Base-by-base conservation (phyloP, 352 stramenopile genomes). In the Hyaloperonospora arabidopsidis region DNA sequence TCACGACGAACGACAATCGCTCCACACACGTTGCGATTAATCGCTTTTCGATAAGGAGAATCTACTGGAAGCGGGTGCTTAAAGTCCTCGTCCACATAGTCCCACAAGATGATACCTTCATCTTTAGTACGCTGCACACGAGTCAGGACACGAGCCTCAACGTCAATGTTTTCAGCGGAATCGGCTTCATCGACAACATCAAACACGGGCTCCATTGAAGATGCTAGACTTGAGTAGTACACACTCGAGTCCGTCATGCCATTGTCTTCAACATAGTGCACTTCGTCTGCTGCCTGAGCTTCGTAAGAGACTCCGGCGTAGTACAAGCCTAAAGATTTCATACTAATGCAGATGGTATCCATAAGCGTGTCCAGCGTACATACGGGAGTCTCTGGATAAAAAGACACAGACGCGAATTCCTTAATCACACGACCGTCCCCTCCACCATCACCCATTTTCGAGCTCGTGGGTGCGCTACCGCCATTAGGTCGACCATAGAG, bases 71-170 rank as follows among this genome's bases (percentile, higher is more conserved):
- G 45, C 25, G 66, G 74, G 28, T 82, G 70, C 41, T 78, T 44
- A 13, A 77, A 68, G 58, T 87, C 77, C n/a, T 74, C 67, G 61
- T 86, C 77, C 29, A 76, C 73, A 23, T 86, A 87, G 51, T 87
- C 77, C 77, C 75, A 86, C 19, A 77, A 45, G 36, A 87, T 75
- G 41, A 77, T 47, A 12, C 58, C 67, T 45, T 68, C 65, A 17
- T 78, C 49, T 11, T 58, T 49, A 5, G 32, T 28, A 22, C 64
- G 63, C 56, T 72, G 44, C 25, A 80, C 71, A 28, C 70, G 61
- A 17, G 72, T 84, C 7, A 87, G 53, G 52, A 84, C 76, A 25
- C 73, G 77, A 4, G 74, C 62, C 50, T 86, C 77, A n/a, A 87
- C 61, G 29, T 66, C 62, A 39, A 87, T 70, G 23, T 73, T 52